phyloP scores from a whole-genome alignment of 306 rosid genomes.

The Quercus agrifolia region DNA sequence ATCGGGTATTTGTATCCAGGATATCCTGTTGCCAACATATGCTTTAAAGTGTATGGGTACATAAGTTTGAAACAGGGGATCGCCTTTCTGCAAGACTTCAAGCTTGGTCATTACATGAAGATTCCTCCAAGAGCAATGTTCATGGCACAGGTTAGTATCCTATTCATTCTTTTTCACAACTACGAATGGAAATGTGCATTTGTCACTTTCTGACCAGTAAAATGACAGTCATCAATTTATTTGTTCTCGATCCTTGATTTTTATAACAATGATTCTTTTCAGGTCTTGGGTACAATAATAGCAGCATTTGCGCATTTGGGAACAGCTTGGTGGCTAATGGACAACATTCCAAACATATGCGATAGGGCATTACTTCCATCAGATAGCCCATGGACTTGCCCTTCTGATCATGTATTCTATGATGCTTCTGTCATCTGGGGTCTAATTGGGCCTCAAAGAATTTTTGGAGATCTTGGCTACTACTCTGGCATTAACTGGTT shows the following conservation, averaged over 20 bases:
- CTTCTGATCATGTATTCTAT: conserved; percentile 83
- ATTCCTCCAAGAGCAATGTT: conserved; percentile 87
- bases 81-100: conserved; percentile 73
- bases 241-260: neutral
- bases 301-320: conserved; percentile 58
- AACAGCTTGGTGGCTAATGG: conserved; percentile 89
- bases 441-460: conserved; percentile 65
- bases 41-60: conserved; percentile 74
- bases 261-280: neutral
- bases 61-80: conserved; percentile 70
- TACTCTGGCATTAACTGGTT: conserved; percentile 76
- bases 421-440: conserved; percentile 91
- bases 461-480: conserved; percentile 74
- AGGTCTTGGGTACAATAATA: conserved; percentile 63
- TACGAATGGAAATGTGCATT: neutral
- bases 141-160: conserved; percentile 60
- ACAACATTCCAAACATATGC: conserved; percentile 57
- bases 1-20: conserved; percentile 81
- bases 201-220: neutral
- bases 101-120: conserved; percentile 95
- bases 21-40: conserved; percentile 72
- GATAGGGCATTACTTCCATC: conserved; percentile 54
- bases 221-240: neutral
- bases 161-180: neutral
- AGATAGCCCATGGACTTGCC: conserved; percentile 90